Percentiles rank a stretch among this genome's conserved stretches.
Evolutionary conservation across 768 basidiomycete genomes (phyloP).

Genomic region (Psilocybe tampanensis): DNA sequence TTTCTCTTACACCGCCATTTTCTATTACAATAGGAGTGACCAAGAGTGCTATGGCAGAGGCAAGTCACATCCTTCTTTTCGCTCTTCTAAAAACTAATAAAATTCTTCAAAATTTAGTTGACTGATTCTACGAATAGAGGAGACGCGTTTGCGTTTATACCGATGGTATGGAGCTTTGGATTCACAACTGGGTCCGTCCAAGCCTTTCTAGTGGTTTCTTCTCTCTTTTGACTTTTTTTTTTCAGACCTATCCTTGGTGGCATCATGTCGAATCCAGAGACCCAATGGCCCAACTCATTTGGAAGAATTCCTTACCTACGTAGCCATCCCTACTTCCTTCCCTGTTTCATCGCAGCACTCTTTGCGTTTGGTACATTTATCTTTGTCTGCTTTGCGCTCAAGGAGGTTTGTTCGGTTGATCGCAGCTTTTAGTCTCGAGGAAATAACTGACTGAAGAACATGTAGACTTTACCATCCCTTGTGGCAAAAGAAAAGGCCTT

Average conservation of each 20-base stretch:
- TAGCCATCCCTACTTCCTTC: conserved; percentile 47
- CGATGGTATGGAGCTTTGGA: conserved; percentile 37
- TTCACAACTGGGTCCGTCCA: conserved; percentile 35
- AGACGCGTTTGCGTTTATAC: conserved; percentile 37
- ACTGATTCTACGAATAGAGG: conserved; percentile 35
- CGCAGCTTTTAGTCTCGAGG: not conserved
- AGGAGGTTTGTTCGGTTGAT: conserved; percentile 38
- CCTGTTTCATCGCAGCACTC: conserved; percentile 40
- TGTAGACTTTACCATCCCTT: conserved; percentile 36
- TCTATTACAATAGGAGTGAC: conserved; percentile 34
- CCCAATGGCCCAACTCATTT: conserved; percentile 59
- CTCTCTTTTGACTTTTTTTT: conserved; percentile 31
- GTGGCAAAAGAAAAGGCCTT: conserved; percentile 12
- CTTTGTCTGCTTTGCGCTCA: conserved; percentile 37
- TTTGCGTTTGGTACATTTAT: conserved; percentile 36
- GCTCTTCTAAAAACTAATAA: not conserved
- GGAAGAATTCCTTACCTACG: conserved; percentile 40
- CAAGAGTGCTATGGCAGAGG: conserved; percentile 50
- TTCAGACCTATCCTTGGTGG: conserved; percentile 65
- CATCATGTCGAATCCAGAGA: conserved; percentile 58
- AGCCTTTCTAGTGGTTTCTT: conserved; percentile 46
- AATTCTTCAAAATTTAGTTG: conserved; percentile 2
- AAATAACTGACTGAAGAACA: not conserved
- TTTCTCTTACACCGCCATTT: too few relatives aligned
- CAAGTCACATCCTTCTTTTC: conserved; percentile 11